Evolutionary conservation across 2,329 filamentous ascomycete species (phyloP).

Genomic region (Didymella segeticola): DNA sequence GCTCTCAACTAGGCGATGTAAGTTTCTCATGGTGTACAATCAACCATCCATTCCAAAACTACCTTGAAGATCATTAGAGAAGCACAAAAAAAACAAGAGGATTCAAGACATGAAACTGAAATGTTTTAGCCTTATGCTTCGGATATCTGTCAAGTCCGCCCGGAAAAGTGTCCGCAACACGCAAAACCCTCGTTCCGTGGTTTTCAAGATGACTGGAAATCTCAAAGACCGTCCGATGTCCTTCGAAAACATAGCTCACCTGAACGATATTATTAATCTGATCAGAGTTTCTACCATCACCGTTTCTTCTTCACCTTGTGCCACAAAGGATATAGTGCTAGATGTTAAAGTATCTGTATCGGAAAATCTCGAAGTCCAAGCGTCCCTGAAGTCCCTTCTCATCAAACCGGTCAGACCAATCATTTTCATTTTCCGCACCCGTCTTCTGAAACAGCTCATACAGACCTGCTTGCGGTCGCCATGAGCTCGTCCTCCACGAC

Average conservation of each 20-base stretch:
- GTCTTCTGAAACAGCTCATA: constrained; percentile 15
- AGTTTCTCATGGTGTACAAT: neutral
- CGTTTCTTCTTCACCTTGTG: neutral
- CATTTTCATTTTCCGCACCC: neutral
- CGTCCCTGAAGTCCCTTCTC: neutral
- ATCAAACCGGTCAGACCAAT: constrained; percentile 1
- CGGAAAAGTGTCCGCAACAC: neutral
- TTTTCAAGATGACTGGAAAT: neutral
- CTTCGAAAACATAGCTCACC: neutral
- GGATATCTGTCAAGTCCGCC: neutral
- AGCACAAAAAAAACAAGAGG: neutral
- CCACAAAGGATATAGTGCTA: neutral
- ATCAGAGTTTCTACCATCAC: neutral
- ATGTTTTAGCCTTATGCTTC: neutral
- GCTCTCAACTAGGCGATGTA: neutral
- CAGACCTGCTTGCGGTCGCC: constrained; percentile 18
- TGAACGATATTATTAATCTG: neutral
- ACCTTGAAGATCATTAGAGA: neutral
- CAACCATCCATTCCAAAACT: neutral
- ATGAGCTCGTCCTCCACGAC: constrained; percentile 13
- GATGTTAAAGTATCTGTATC: neutral
- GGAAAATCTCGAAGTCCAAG: neutral
- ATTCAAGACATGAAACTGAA: neutral
- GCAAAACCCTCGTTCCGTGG: neutral
- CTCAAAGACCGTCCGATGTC: neutral